These are phyloP conservation scores for Boletellus sp. DNA, from an alignment of 1,284 basidiomycete genomes.

Conservation along the genomic window DNA sequence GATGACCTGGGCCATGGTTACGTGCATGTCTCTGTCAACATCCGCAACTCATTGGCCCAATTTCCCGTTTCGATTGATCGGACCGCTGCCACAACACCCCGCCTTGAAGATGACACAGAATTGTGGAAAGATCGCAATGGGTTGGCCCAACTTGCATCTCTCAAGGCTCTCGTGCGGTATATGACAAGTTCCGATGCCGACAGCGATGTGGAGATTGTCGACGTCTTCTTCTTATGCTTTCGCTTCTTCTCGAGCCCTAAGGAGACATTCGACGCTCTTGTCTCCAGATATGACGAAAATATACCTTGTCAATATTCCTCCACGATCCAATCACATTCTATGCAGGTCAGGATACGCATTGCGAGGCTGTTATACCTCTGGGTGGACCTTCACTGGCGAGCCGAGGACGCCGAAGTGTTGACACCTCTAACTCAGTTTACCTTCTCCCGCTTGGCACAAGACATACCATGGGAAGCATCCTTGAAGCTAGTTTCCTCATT, in stretches of 20 bases:
- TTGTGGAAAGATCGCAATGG: slow-evolving; percentile 29
- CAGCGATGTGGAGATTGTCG: slow-evolving; percentile 36
- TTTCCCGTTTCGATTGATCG: slow-evolving; percentile 28
- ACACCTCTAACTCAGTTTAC: slow-evolving; percentile 36
- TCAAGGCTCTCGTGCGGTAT: slow-evolving; percentile 46
- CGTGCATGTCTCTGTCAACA: slow-evolving; percentile 24
- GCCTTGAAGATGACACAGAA: slow-evolving; percentile 29
- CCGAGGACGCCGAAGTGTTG: slow-evolving; percentile 44
- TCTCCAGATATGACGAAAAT: slow-evolving; percentile 55
- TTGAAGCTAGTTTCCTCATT: slow-evolving; percentile 22
- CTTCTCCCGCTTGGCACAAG: slow-evolving; percentile 24
- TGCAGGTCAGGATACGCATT: slow-evolving; percentile 61
- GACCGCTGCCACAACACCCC: slow-evolving; percentile 15
- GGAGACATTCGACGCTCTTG: slow-evolving; percentile 53
- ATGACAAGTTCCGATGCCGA: slow-evolving; percentile 43
- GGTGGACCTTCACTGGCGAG: slow-evolving; percentile 75
- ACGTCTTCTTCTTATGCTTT: slow-evolving; percentile 75
- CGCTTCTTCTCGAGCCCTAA: slow-evolving; percentile 65
- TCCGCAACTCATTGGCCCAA: slow-evolving; percentile 28
- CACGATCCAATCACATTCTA: slow-evolving; percentile 42
- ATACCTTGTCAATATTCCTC: slow-evolving; percentile 28
- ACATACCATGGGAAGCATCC: slow-evolving; percentile 31
- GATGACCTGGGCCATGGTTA: slow-evolving; percentile 18
- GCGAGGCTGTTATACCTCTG: slow-evolving; percentile 69
- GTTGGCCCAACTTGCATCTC: slow-evolving; percentile 34